A percentile compares a stretch with the other conserved stretches of the same genome.
Evolutionary conservation across 306 rosid species (phyloP).

Genomic region (Cotoneaster glaucophyllus): DNA sequence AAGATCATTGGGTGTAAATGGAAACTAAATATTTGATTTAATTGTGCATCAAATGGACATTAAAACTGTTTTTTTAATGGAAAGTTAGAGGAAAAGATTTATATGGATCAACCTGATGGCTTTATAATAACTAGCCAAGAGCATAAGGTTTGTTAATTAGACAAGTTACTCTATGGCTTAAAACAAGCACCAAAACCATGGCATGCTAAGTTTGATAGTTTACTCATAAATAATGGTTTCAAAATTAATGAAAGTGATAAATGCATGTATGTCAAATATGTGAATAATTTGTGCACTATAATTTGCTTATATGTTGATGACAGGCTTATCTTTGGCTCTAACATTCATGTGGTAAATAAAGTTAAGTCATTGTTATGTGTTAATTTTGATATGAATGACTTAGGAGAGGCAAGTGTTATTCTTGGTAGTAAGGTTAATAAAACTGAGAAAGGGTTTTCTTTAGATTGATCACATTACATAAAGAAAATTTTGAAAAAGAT

Average conservation of each 20-base stretch:
- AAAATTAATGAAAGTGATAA: neutral
- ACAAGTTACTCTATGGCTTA: neutral
- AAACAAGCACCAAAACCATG: neutral
- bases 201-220: neutral
- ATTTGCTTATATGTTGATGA: neutral
- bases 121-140: neutral
- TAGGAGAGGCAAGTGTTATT: too few relatives aligned
- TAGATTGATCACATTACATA: neutral
- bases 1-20: neutral
- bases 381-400: too few relatives aligned
- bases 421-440: too few relatives aligned
- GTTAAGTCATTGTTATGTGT: too few relatives aligned
- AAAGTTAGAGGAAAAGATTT: too few relatives aligned
- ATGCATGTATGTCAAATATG: neutral
- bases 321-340: too few relatives aligned
- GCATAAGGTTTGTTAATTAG: neutral
- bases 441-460: too few relatives aligned
- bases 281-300: neutral
- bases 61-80: too few relatives aligned
- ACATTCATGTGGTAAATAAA: too few relatives aligned
- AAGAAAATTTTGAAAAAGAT: neutral
- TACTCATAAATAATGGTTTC: neutral
- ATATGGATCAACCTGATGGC: neutral
- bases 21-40: neutral
- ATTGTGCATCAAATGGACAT: too few relatives aligned